phyloP scores from a whole-genome alignment of 345 rosid genomes.

The Boechera stricta region DNA sequence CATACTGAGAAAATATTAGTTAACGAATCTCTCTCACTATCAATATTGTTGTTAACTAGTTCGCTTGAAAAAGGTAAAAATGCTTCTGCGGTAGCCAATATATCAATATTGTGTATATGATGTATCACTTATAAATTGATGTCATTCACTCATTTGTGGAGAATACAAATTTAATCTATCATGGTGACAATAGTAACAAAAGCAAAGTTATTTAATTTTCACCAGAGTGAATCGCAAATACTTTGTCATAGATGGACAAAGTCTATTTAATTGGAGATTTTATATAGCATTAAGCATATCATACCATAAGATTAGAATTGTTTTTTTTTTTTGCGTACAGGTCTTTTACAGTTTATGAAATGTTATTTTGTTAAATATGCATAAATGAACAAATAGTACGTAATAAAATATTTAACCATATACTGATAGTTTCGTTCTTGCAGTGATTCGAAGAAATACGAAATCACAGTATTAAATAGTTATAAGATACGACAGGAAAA shows the following conservation, averaged over 20 bases:
- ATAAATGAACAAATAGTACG: not conserved
- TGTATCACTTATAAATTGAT: too few species aligned
- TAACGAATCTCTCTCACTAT: too few species aligned
- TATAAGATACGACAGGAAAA: conserved; percentile 12
- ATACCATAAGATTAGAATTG: not conserved
- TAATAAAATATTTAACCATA: not conserved
- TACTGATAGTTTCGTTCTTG: not conserved
- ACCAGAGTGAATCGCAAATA: not conserved
- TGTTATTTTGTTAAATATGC: not conserved
- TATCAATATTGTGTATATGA: too few species aligned
- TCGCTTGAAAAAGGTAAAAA: too few species aligned
- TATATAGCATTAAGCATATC: not conserved
- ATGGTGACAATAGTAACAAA: too few species aligned
- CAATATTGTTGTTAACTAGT: too few species aligned
- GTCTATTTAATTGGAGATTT: not conserved
- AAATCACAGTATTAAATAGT: conserved; percentile 12
- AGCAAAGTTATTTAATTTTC: not conserved
- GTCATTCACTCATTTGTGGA: too few species aligned
- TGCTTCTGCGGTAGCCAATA: too few species aligned
- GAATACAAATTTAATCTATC: too few species aligned
- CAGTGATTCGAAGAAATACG: conserved; percentile 14
- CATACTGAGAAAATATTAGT: too few species aligned
- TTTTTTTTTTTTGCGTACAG: not conserved
- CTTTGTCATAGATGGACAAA: not conserved
- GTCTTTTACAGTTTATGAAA: not conserved